phyloP scores from a whole-genome alignment of 83 land plant genomes.

The Thuja plicata region DNA sequence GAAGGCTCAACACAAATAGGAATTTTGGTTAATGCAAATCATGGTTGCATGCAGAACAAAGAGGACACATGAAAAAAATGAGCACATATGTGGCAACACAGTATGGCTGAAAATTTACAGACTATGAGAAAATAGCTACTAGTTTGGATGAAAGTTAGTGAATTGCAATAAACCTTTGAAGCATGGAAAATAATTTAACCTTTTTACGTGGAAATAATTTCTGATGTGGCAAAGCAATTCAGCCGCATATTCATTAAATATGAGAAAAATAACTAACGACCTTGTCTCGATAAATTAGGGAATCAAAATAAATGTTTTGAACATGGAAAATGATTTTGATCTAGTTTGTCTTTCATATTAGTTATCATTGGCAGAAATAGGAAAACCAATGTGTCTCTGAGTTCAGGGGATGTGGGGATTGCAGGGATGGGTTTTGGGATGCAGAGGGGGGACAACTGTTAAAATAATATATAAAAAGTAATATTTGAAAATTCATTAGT shows the following conservation, averaged over 20 bases:
- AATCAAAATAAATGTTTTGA: not conserved
- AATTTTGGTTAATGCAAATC: not conserved
- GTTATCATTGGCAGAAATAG: not conserved
- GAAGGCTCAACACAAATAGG: not conserved
- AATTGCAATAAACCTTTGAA: not conserved
- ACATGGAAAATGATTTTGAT: not conserved
- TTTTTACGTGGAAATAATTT: not conserved
- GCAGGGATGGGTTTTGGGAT: no score
- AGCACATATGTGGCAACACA: not conserved
- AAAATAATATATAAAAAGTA: no score
- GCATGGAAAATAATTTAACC: not conserved
- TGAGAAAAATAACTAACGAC: not conserved
- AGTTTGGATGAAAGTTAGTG: not conserved
- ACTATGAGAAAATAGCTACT: not conserved
- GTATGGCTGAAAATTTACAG: not conserved
- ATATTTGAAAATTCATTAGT: no score
- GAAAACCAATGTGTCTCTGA: not conserved
- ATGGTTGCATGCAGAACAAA: not conserved
- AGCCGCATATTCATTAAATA: not conserved
- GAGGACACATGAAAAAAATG: not conserved
- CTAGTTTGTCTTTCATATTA: not conserved
- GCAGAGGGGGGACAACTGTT: no score
- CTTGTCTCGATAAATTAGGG: not conserved
- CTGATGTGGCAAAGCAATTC: not conserved
- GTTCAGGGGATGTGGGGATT: no score